These are phyloP conservation scores for Yamadazyma buinensis DNA, from an alignment of 1,139 yeast species.

Conservation along the genomic window DNA sequence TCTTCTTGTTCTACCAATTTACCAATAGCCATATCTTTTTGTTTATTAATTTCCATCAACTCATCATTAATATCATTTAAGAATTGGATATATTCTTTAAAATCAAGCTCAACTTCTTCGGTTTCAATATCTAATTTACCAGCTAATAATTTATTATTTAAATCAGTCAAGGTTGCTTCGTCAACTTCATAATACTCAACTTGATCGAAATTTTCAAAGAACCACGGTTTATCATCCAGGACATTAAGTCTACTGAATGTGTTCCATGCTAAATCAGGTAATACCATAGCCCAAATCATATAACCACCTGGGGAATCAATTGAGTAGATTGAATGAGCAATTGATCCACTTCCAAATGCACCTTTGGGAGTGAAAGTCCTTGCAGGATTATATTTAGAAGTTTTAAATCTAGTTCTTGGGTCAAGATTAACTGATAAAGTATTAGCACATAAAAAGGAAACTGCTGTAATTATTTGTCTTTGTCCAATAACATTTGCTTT, in stretches of 20 bases:
- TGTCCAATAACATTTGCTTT: slow-evolving; percentile 24
- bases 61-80: slow-evolving; percentile 22
- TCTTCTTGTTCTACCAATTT: slow-evolving; percentile 19
- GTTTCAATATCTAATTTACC: slow-evolving; percentile 23
- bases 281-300: slow-evolving; percentile 36
- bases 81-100: slow-evolving; percentile 22
- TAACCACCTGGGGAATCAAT: slow-evolving; percentile 40
- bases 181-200: slow-evolving; percentile 31
- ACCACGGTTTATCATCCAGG: slow-evolving; percentile 27
- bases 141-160: slow-evolving; percentile 24
- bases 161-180: slow-evolving; percentile 21
- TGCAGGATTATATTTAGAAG: slow-evolving; percentile 35
- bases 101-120: slow-evolving; percentile 25
- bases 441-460: slow-evolving; percentile 35
- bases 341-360: slow-evolving; percentile 30
- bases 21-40: slow-evolving; percentile 19
- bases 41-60: slow-evolving; percentile 12
- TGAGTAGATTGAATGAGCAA: slow-evolving; percentile 32
- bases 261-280: slow-evolving; percentile 35
- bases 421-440: slow-evolving; percentile 29
- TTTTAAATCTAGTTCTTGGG: slow-evolving; percentile 28
- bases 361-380: slow-evolving; percentile 37
- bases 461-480: slow-evolving; percentile 30
- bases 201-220: slow-evolving; percentile 31
- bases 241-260: slow-evolving; percentile 24